A percentile compares a stretch with the other conserved stretches of the same genome.
Evolutionary conservation across 768 basidiomycete species (phyloP).

Genomic region (Naganishia vishniacii): DNA sequence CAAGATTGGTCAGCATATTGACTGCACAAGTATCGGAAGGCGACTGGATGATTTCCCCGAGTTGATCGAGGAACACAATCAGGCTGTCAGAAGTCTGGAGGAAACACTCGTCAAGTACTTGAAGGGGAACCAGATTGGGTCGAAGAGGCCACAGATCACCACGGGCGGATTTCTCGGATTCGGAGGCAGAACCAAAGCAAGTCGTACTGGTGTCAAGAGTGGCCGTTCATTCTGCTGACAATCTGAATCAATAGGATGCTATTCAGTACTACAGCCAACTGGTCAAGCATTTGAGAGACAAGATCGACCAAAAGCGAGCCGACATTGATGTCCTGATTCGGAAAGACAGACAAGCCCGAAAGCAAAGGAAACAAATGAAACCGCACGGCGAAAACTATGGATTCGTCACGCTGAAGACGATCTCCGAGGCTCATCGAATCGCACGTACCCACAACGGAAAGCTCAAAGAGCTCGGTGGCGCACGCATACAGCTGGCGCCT

Average conservation of each 20-base stretch:
- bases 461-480: conserved; percentile 46
- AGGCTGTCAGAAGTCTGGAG: conserved; percentile 89
- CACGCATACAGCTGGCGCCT: conserved; percentile 46
- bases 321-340: conserved; percentile 49
- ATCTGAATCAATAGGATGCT: conserved; percentile 56
- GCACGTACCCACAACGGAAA: conserved; percentile 45
- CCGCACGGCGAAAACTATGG: conserved; percentile 66
- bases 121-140: conserved; percentile 70
- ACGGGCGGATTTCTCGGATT: conserved; percentile 69
- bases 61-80: conserved; percentile 76
- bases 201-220: background rate
- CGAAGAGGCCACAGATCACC: conserved; percentile 72
- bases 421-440: conserved; percentile 49
- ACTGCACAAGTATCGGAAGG: conserved; percentile 52
- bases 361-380: conserved; percentile 33
- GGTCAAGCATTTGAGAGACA: conserved; percentile 54
- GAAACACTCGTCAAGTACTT: conserved; percentile 81
- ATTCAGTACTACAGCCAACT: conserved; percentile 71
- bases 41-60: conserved; percentile 82
- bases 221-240: too few relatives aligned
- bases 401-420: conserved; percentile 48
- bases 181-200: conserved; percentile 64
- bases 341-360: conserved; percentile 61
- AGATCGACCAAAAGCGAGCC: conserved; percentile 53
- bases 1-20: conserved; percentile 47